phyloP scores from a whole-genome alignment of 2,329 filamentous ascomycete species.

The Tolypocladium tropicale region DNA sequence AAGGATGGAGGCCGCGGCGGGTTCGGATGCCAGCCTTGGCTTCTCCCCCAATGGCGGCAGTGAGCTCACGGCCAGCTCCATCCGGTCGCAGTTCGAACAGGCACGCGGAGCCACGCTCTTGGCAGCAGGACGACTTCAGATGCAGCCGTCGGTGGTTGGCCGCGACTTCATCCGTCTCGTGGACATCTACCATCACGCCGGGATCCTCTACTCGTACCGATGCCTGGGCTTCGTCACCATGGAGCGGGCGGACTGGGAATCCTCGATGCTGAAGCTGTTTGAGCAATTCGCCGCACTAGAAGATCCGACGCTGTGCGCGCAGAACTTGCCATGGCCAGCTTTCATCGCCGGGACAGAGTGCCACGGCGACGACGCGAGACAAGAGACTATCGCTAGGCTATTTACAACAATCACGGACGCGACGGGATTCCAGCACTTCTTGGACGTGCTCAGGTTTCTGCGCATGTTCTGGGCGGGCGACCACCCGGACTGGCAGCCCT shows the following conservation, averaged over 20 bases:
- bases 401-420: conserved; percentile 8
- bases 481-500: conserved; percentile 14
- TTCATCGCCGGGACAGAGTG: conserved; percentile 18
- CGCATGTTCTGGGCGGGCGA: conserved; percentile 13
- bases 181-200: conserved; percentile 17
- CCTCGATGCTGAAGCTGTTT: conserved; percentile 10
- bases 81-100: conserved; percentile 13
- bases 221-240: conserved; percentile 11
- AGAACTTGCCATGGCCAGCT: conserved; percentile 18
- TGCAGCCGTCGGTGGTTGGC: conserved; percentile 8
- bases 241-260: conserved; percentile 6
- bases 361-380: conserved; percentile 10
- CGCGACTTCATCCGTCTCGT: conserved; percentile 17
- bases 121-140: conserved; percentile 12
- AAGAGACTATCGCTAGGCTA: conserved; percentile 8
- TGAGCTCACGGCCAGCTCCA: background rate
- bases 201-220: conserved; percentile 15
- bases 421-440: conserved; percentile 13
- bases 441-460: conserved; percentile 13
- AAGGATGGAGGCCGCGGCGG: background rate
- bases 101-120: conserved; percentile 16
- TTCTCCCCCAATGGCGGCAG: background rate
- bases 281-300: conserved; percentile 13
- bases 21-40: background rate
- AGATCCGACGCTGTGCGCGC: conserved; percentile 11